phyloP scores from a whole-genome alignment of 2,329 filamentous ascomycete genomes.

The Bipolaris gigantea region DNA sequence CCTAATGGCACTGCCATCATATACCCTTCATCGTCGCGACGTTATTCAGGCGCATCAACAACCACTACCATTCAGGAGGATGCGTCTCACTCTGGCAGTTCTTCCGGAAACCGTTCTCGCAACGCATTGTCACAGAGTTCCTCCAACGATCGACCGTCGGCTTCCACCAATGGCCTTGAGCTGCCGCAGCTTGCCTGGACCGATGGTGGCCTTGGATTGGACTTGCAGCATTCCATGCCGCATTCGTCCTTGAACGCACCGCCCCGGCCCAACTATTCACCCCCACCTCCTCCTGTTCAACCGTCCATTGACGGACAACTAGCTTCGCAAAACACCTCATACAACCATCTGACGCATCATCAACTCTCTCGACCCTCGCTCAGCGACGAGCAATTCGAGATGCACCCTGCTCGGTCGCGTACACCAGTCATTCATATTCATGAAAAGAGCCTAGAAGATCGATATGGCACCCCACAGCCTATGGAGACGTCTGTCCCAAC shows the following conservation, averaged over 20 bases:
- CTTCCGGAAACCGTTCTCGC: conserved; percentile 33
- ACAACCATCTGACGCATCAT: conserved; percentile 18
- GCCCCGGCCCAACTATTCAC: conserved; percentile 52
- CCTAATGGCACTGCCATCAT: conserved; percentile 44
- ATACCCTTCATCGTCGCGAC: conserved; percentile 38
- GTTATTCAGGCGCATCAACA: conserved; percentile 38
- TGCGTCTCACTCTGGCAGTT: conserved; percentile 38
- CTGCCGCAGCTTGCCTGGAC: conserved; percentile 45
- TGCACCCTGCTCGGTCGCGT: conserved; percentile 27
- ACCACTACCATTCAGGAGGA: conserved; percentile 41
- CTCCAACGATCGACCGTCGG: conserved; percentile 29
- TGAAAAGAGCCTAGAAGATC: conserved; percentile 23
- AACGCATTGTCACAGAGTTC: conserved; percentile 44
- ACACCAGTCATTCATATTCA: conserved; percentile 25
- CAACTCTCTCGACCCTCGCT: conserved; percentile 12
- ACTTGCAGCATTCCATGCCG: conserved; percentile 42
- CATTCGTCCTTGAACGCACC: conserved; percentile 35
- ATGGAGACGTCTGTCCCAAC: conserved; percentile 14
- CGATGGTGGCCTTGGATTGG: conserved; percentile 49
- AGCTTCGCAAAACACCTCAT: conserved; percentile 5
- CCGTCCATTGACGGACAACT: conserved; percentile 20
- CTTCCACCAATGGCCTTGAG: conserved; percentile 26
- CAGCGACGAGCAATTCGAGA: conserved; percentile 24
- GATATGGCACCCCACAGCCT: conserved; percentile 22
- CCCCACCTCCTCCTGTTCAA: conserved; percentile 48